Evolutionary conservation across 2,329 filamentous ascomycete species (phyloP).

Genomic region (Meredithiella fracta): DNA sequence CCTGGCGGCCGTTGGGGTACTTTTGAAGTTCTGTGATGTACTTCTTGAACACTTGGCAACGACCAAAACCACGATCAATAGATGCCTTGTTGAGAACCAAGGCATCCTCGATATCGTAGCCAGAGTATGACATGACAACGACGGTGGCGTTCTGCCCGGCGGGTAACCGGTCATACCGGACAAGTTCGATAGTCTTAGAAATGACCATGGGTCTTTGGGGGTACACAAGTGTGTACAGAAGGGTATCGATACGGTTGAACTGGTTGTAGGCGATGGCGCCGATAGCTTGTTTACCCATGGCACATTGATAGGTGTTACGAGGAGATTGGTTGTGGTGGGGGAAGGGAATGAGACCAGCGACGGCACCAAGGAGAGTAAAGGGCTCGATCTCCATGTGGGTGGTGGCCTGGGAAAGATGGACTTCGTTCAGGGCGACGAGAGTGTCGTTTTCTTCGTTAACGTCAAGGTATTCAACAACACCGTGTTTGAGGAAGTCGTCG

Average conservation of each 20-base stretch:
- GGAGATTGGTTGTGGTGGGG: conserved; percentile 98
- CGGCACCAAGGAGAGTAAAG: conserved; percentile 88
- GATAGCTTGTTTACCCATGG: conserved; percentile 94
- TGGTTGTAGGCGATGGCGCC: conserved; percentile 94
- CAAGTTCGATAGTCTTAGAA: conserved; percentile 87
- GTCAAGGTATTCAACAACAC: conserved; percentile 89
- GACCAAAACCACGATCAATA: conserved; percentile 83
- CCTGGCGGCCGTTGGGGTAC: conserved; percentile 65
- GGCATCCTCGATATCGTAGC: conserved; percentile 98
- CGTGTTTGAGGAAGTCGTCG: conserved; percentile 80
- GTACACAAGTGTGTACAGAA: conserved; percentile 93
- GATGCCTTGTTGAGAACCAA: conserved; percentile 93
- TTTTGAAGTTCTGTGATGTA: conserved; percentile 72
- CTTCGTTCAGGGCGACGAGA: conserved; percentile 78
- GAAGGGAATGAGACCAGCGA: conserved; percentile 91
- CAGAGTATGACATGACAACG: conserved; percentile 97
- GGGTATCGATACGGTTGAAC: conserved; percentile 88
- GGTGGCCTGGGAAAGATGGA: conserved; percentile 63
- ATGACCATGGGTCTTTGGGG: conserved; percentile 96
- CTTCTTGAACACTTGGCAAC: conserved; percentile 97
- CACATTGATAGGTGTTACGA: conserved; percentile 86
- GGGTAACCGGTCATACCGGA: conserved; percentile 92
- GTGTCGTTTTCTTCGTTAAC: conserved; percentile 98
- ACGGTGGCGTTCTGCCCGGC: conserved; percentile 95
- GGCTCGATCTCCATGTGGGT: conserved; percentile 97